These are phyloP conservation scores for Podospora bellae-mahoneyi DNA, from an alignment of 495 filamentous ascomycete genomes.

Conservation along the genomic window DNA sequence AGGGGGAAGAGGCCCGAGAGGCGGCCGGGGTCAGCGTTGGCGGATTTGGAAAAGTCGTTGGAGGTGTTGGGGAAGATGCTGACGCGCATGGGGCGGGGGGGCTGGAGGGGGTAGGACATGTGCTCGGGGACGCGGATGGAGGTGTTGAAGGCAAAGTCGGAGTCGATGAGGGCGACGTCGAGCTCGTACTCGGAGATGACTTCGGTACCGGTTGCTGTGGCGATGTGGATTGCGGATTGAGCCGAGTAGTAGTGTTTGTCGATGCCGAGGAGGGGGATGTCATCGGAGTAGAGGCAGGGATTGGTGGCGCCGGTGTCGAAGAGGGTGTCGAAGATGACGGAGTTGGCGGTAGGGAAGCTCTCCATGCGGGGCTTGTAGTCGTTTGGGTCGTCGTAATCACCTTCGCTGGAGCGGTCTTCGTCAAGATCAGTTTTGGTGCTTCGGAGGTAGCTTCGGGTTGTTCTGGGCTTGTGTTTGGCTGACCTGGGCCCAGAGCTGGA, in stretches of 20 bases:
- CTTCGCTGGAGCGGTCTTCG: background rate
- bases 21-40: constrained; percentile 23
- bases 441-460: background rate
- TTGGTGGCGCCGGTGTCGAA: constrained; percentile 47
- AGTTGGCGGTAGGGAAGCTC: constrained; percentile 16
- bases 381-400: background rate
- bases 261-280: constrained; percentile 38
- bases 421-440: background rate
- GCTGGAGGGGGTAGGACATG: constrained; percentile 15
- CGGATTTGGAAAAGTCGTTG: constrained; percentile 1
- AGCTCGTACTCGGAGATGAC: constrained; percentile 41
- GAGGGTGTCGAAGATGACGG: constrained; percentile 29
- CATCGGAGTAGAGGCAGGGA: constrained; percentile 35
- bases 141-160: constrained; percentile 15
- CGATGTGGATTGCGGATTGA: constrained; percentile 31
- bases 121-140: background rate
- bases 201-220: constrained; percentile 21
- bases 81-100: constrained; percentile 23
- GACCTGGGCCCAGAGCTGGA: background rate
- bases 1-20: constrained; percentile 46
- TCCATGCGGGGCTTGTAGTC: background rate
- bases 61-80: constrained; percentile 26
- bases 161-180: constrained; percentile 32
- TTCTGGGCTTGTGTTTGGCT: background rate
- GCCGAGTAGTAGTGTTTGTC: constrained; percentile 36